Evolutionary conservation across 2,329 filamentous ascomycete genomes (phyloP), one percentile per base, ranked within the genome.

Genomic region (Penicillium aurantiogriseum): DNA sequence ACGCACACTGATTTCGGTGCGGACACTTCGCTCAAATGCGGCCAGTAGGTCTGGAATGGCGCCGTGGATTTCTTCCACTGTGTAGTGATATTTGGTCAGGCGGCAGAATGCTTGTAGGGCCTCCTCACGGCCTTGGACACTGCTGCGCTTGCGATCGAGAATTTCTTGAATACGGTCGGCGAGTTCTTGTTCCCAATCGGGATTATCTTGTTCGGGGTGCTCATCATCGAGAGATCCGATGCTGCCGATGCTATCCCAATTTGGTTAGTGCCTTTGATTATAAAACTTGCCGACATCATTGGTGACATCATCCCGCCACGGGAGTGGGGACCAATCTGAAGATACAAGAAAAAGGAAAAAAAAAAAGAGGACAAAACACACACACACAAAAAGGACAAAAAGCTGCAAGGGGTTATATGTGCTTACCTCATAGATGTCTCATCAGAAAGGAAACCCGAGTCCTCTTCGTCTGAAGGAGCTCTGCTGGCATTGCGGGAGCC

Each of bases 101-200:
- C 87, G 83, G 40, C 83, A 81, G 71, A 88, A 91, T 1, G 79
- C 80, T 44, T 77, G 78, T 48, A 92, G 77, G 31, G 82, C 83
- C 40, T 84, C 80, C 67, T 91, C 88, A 51, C 91, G 85, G 23
- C 86, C 85, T 61, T 89, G 84, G 25, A 82, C 84, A 63, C 87
- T 91, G 74, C 88, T 91, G 63, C 88, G 86, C 80, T 95, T 96
- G 67, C 90, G 87, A 65, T 90, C 85, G 54, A 88, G 80, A 29
- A 96, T 83, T 64, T 89, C 86, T 47, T 88, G 81, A 61, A 95
- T 86, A 57, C 87, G 84, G 60, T 87, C 83, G 29, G 81, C 79
- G 35, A 92, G 76, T 56, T 85, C 82, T 17, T 83, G 76, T 45
- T 85, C 82, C 83, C 89, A 90, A 21, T 78, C 78, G 27, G 81